These are phyloP conservation scores for Cryptococcus hybrid DNA, from an alignment of 1,284 basidiomycete species.

Conservation along the genomic window DNA sequence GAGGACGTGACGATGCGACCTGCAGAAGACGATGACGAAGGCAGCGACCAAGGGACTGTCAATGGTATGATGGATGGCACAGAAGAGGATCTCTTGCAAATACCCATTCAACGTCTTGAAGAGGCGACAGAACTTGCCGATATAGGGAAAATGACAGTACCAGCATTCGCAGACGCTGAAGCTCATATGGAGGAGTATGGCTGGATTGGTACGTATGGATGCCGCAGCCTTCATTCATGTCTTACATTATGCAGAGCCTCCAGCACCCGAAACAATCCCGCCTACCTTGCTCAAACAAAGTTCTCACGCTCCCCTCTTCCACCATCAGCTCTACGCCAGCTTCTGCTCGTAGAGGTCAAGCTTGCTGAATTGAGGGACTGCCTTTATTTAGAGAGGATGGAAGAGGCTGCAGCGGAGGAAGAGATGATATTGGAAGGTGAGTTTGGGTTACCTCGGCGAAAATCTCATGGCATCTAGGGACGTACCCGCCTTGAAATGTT, in stretches of 20 bases:
- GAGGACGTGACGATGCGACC: conserved; percentile 13
- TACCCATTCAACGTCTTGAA: no score
- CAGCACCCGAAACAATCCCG: conserved; percentile 8
- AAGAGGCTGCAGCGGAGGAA: conserved; percentile 57
- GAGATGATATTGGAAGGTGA: conserved; percentile 55
- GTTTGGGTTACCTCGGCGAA: conserved; percentile 13
- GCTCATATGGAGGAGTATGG: no score
- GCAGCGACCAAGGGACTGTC: no score
- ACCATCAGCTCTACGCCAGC: conserved; percentile 54
- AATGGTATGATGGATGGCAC: no score
- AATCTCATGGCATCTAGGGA: conserved; percentile 35
- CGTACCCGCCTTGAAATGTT: conserved; percentile 55
- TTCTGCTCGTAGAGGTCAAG: conserved; percentile 58
- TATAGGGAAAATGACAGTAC: no score
- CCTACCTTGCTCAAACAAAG: not conserved
- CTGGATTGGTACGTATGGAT: not conserved
- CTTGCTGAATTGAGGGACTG: conserved; percentile 57
- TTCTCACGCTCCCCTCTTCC: conserved; percentile 45
- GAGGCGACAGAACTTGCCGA: no score
- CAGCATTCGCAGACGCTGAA: no score
- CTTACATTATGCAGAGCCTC: conserved; percentile 8
- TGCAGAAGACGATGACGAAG: no score
- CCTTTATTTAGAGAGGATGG: conserved; percentile 57
- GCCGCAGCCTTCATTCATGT: not conserved
- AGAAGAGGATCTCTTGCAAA: no score